These are phyloP conservation scores for Eucalyptus paniculata DNA, from an alignment of 345 rosid species.

Conservation along the genomic window DNA sequence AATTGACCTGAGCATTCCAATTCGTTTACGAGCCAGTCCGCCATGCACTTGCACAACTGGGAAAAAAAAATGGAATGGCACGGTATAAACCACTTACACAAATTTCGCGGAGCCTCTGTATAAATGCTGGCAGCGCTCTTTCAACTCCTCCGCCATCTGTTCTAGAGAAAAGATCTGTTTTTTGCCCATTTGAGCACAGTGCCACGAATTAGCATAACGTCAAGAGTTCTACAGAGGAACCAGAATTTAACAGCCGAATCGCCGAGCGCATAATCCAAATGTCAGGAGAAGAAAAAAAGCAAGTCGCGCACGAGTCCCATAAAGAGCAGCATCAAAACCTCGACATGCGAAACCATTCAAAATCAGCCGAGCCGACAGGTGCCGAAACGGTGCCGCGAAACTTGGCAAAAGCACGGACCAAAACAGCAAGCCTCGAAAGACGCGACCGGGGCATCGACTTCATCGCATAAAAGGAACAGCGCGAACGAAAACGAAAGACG, in stretches of 20 bases:
- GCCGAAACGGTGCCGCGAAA: not conserved
- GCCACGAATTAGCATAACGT: not conserved
- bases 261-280: not conserved
- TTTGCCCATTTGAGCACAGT: not conserved
- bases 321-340: not conserved
- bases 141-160: slow-evolving; percentile 50
- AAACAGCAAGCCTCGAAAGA: not conserved
- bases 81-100: slow-evolving; percentile 26
- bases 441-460: not conserved
- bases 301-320: not conserved
- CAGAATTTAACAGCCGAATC: not conserved
- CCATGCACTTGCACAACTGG: not conserved
- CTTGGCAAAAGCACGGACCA: not conserved
- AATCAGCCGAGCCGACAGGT: not conserved
- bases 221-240: not conserved
- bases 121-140: slow-evolving; percentile 64
- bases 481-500: not conserved
- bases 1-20: not conserved
- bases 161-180: slow-evolving; percentile 44
- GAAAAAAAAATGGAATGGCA: not conserved
- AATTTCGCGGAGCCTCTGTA: slow-evolving; percentile 52
- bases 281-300: not conserved
- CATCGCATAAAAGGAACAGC: not conserved
- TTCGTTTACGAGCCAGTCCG: not conserved
- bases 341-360: not conserved